These are phyloP conservation scores for Eragrostis nindensis DNA, from an alignment of 176 grass and related monocot species.

Conservation along the genomic window DNA sequence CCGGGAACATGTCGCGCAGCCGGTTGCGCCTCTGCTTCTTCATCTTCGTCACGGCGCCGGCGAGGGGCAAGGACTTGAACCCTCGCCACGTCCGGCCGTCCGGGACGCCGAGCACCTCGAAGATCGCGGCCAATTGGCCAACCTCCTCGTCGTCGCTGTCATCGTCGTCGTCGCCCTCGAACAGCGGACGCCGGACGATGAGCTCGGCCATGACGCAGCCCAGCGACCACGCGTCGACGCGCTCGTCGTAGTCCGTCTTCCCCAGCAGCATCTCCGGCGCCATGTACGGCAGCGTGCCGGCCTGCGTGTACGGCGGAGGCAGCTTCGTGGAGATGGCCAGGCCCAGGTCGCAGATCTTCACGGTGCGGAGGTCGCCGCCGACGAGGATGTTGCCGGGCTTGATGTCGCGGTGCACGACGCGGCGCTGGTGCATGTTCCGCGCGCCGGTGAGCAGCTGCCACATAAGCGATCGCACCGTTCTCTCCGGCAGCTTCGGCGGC, in stretches of 20 bases:
- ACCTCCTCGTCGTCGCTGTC: background rate
- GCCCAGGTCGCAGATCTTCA: conserved; percentile 50
- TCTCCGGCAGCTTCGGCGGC: background rate
- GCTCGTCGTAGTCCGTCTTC: conserved; percentile 16
- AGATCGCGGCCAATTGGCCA: conserved; percentile 21
- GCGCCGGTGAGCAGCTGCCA: conserved; percentile 31
- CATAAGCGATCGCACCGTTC: conserved; percentile 9
- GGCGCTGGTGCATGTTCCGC: conserved; percentile 3
- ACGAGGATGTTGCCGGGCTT: conserved; percentile 23
- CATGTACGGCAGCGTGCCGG: conserved; percentile 33
- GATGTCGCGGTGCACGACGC: background rate
- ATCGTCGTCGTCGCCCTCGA: background rate
- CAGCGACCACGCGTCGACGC: conserved; percentile 43
- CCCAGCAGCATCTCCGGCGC: conserved; percentile 29
- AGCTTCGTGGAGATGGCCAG: background rate
- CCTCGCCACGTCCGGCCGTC: background rate
- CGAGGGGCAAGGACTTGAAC: background rate
- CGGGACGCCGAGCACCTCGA: background rate
- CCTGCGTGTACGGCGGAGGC: conserved; percentile 7
- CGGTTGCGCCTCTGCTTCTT: background rate
- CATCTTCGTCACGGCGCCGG: background rate
- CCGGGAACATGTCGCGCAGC: conserved; percentile 24
- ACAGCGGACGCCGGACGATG: conserved; percentile 22
- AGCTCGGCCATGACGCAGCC: conserved; percentile 59
- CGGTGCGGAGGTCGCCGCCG: background rate